These are phyloP conservation scores for Kluyveromyces lactis DNA, from an alignment of 805 yeast genomes.

Conservation along the genomic window DNA sequence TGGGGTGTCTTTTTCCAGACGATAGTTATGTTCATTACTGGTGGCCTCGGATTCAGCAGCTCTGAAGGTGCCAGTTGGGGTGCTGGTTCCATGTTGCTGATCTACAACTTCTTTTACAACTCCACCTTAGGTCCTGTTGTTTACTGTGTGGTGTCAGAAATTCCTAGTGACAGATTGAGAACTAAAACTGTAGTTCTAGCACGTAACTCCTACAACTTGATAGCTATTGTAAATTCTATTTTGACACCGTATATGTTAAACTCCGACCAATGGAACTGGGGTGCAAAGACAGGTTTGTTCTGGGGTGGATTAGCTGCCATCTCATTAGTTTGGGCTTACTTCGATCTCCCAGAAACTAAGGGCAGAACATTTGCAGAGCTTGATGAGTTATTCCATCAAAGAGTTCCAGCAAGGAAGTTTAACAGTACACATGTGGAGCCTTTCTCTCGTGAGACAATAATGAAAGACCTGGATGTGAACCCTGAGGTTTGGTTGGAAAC, in stretches of 20 bases:
- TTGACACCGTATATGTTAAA: conserved; percentile 45
- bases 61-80: conserved; percentile 33
- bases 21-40: conserved; percentile 34
- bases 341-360: conserved; percentile 52
- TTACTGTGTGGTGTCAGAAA: conserved; percentile 35
- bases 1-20: conserved; percentile 21
- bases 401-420: conserved; percentile 41
- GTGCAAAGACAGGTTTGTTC: conserved; percentile 43
- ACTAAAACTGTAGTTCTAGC: conserved; percentile 36
- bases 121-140: conserved; percentile 37
- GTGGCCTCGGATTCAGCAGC: conserved; percentile 31
- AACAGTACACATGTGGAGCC: conserved; percentile 33
- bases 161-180: conserved; percentile 35
- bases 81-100: conserved; percentile 38
- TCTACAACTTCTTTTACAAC: conserved; percentile 40
- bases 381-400: conserved; percentile 41
- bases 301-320: conserved; percentile 32
- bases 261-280: conserved; percentile 38
- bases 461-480: no score
- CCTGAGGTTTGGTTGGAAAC: no score
- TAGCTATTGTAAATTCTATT: conserved; percentile 29
- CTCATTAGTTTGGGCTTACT: conserved; percentile 36
- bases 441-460: conserved; percentile 7
- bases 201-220: conserved; percentile 30
- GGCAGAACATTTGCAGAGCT: conserved; percentile 53